These are phyloP conservation scores for Pestalotiopsis sp. DNA, from an alignment of 2,329 filamentous ascomycete genomes.

Conservation along the genomic window DNA sequence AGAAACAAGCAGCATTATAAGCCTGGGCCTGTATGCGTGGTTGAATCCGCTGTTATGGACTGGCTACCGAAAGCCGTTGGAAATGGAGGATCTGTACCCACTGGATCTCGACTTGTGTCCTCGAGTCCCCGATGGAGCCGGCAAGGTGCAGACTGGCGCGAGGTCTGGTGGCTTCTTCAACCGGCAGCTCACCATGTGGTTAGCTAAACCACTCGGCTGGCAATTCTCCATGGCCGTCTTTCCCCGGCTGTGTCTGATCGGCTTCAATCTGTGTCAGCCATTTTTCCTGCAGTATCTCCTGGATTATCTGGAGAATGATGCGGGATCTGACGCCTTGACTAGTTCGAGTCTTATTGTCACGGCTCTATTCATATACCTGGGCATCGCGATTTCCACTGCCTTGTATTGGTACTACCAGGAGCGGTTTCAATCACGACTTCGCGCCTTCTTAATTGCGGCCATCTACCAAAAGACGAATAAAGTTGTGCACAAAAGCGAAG, in stretches of 20 bases:
- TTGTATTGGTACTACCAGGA: slow-evolving; percentile 43
- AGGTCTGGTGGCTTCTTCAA: slow-evolving; percentile 16
- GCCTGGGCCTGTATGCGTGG: slow-evolving; percentile 36
- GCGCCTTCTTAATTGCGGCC: slow-evolving; percentile 32
- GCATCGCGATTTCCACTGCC: slow-evolving; percentile 41
- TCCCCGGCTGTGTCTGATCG: slow-evolving; percentile 28
- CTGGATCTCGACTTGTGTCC: slow-evolving; percentile 26
- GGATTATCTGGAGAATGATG: slow-evolving; percentile 27
- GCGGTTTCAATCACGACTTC: slow-evolving; percentile 32
- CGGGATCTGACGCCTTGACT: slow-evolving; percentile 21
- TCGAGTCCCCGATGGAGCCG: slow-evolving; percentile 19
- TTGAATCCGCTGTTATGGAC: slow-evolving; percentile 35
- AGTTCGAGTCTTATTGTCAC: slow-evolving; percentile 48
- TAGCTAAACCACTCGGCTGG: slow-evolving; percentile 18
- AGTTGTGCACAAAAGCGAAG: slow-evolving; percentile 16
- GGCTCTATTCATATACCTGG: slow-evolving; percentile 39
- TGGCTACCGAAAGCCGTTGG: slow-evolving; percentile 38
- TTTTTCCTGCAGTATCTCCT: slow-evolving; percentile 36
- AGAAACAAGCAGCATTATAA: slow-evolving; percentile 37
- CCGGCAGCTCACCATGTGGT: slow-evolving; percentile 13
- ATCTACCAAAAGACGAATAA: slow-evolving; percentile 36
- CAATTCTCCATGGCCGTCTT: slow-evolving; percentile 26
- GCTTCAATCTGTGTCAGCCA: slow-evolving; percentile 37
- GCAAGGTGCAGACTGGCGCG: slow-evolving; percentile 13
- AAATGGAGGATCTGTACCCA: slow-evolving; percentile 35